Conservation (phyloP, 2,329 filamentous ascomycete species). For the Ceratocystis huliohia region DNA sequence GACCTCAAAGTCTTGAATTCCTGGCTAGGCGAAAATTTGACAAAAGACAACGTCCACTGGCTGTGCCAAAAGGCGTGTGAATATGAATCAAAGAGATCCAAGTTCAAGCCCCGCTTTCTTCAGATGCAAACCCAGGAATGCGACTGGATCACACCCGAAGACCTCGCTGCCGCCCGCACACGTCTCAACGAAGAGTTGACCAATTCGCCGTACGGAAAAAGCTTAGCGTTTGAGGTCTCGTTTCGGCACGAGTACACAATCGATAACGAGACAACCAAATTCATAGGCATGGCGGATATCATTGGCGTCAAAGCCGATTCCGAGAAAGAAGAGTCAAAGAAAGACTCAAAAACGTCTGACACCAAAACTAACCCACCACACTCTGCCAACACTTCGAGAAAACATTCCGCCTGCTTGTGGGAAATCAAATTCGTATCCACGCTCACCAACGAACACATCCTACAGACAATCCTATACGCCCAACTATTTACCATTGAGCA, state of each 20-base stretch:
- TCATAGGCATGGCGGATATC: conserved; percentile 7
- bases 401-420: conserved; percentile 23
- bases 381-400: neutral
- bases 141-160: conserved; percentile 24
- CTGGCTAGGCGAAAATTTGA: neutral
- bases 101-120: conserved; percentile 24
- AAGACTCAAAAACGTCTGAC: neutral
- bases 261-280: neutral
- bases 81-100: conserved; percentile 24
- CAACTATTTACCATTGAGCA: conserved; percentile 22
- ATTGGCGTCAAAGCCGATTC: conserved; percentile 9
- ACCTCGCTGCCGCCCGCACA: conserved; percentile 22
- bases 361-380: neutral
- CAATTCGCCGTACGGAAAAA: neutral
- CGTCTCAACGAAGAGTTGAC: conserved; percentile 23
- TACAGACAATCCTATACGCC: conserved; percentile 26
- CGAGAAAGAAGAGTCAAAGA: neutral
- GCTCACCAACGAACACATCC: conserved; percentile 24
- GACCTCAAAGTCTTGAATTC: neutral
- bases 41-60: conserved; percentile 22
- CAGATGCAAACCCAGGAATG: conserved; percentile 26
- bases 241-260: neutral
- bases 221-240: conserved; percentile 10
- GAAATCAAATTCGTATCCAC: conserved; percentile 27
- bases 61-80: conserved; percentile 25